These are phyloP conservation scores for Phyllosticta ampelicida DNA, from an alignment of 2,329 filamentous ascomycete species.

Conservation along the genomic window DNA sequence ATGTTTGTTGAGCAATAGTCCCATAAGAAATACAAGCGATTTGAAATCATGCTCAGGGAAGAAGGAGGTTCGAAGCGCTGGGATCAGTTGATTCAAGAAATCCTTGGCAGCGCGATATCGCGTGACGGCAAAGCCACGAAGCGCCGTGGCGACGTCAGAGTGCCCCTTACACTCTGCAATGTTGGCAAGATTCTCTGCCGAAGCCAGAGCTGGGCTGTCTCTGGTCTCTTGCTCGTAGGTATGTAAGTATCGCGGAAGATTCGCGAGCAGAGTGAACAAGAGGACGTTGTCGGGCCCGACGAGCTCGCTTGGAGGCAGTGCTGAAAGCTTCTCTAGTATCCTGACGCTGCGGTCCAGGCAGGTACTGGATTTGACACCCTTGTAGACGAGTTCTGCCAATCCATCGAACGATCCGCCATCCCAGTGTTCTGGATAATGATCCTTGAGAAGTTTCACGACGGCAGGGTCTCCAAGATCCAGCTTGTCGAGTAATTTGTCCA, in stretches of 20 bases:
- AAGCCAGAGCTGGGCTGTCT: constrained; percentile 39
- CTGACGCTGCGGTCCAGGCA: constrained; percentile 70
- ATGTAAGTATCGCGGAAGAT: constrained; percentile 74
- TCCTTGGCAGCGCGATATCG: constrained; percentile 60
- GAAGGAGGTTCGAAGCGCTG: constrained; percentile 64
- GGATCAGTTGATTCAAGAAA: constrained; percentile 64
- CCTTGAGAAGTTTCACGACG: constrained; percentile 60
- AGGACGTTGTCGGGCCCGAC: constrained; percentile 74
- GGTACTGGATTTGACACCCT: constrained; percentile 76
- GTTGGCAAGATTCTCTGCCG: constrained; percentile 57
- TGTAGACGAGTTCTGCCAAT: constrained; percentile 75
- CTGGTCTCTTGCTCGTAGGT: constrained; percentile 57
- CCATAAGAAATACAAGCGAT: constrained; percentile 81
- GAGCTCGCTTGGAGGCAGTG: constrained; percentile 66
- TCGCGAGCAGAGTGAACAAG: constrained; percentile 81
- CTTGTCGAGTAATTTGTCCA: constrained; percentile 75
- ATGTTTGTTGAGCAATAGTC: constrained; percentile 76
- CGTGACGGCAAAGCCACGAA: constrained; percentile 59
- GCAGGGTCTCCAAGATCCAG: constrained; percentile 64
- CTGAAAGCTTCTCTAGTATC: constrained; percentile 67
- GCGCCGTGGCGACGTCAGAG: constrained; percentile 53
- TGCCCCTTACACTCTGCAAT: constrained; percentile 65
- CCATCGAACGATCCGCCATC: constrained; percentile 73
- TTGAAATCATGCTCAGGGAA: constrained; percentile 75
- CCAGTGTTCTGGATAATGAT: constrained; percentile 77